These are phyloP conservation scores for Diutina sp. DNA, from an alignment of 1,139 yeast genomes.

Conservation along the genomic window DNA sequence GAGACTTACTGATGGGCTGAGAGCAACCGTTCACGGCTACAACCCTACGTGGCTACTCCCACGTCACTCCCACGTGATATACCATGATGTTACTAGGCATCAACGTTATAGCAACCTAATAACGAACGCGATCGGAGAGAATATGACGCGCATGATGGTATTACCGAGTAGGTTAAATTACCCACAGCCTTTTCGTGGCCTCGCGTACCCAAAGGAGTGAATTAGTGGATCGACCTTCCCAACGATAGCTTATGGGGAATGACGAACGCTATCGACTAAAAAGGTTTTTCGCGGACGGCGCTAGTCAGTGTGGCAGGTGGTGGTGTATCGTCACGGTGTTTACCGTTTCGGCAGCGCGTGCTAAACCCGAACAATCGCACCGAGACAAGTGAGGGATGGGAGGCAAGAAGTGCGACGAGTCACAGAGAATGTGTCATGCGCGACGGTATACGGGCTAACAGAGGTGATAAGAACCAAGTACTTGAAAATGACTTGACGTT, in stretches of 20 bases:
- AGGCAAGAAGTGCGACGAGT: no score
- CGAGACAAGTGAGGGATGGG: no score
- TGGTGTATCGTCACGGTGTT: not conserved
- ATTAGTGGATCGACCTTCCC: not conserved
- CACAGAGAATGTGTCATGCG: no score
- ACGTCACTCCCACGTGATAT: no score
- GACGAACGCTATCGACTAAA: no score
- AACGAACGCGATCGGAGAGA: not conserved
- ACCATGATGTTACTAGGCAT: no score
- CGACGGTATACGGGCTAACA: no score
- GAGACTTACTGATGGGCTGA: no score
- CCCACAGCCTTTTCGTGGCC: not conserved
- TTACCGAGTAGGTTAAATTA: not conserved
- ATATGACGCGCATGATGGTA: not conserved
- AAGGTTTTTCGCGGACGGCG: not conserved
- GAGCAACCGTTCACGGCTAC: no score
- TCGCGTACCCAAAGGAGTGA: not conserved
- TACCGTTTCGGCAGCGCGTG: not conserved
- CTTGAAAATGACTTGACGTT: not conserved
- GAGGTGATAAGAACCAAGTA: no score
- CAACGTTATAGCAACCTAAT: not conserved
- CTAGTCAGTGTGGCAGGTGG: not conserved
- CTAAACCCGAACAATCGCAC: not conserved
- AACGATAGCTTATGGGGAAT: no score
- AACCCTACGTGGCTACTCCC: no score